phyloP scores from a whole-genome alignment of 176 grass and related monocot genomes.

The Tuctoria greenei region DNA sequence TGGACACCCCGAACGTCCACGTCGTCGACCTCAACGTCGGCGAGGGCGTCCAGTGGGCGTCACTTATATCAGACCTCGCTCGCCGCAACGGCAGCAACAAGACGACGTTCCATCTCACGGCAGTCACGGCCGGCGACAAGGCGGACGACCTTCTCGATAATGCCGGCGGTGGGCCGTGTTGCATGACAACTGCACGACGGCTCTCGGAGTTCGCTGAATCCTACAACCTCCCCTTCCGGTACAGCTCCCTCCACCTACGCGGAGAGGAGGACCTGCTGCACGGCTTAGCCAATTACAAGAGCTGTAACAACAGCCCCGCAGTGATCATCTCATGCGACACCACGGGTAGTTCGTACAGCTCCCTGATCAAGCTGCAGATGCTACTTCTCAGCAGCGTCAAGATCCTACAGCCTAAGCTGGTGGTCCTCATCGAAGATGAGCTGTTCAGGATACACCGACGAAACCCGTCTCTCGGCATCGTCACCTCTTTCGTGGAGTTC shows the following conservation, averaged over 20 bases:
- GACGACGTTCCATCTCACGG: conserved; percentile 39
- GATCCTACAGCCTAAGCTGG: conserved; percentile 37
- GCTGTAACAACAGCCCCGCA: neutral
- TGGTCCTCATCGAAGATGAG: conserved; percentile 45
- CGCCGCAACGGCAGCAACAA: conserved; percentile 18
- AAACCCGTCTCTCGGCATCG: neutral
- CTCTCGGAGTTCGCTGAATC: conserved; percentile 45
- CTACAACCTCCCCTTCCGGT: conserved; percentile 28
- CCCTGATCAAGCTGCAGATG: neutral
- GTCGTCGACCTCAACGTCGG: conserved; percentile 47
- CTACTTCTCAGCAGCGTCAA: conserved; percentile 5
- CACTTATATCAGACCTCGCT: conserved; percentile 47
- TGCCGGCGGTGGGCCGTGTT: neutral
- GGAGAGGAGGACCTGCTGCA: neutral
- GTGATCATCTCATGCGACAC: conserved; percentile 41
- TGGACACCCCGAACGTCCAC: conserved; percentile 31
- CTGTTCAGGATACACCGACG: conserved; percentile 8
- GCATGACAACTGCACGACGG: conserved; percentile 16
- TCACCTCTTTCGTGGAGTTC: conserved; percentile 15
- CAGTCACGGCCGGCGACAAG: neutral
- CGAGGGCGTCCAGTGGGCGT: conserved; percentile 54
- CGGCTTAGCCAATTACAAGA: conserved; percentile 20
- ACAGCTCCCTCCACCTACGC: neutral
- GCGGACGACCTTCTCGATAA: neutral
- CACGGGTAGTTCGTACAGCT: conserved; percentile 8